Conservation (phyloP, 2,329 filamentous ascomycete species). For the Nemania abortiva region DNA sequence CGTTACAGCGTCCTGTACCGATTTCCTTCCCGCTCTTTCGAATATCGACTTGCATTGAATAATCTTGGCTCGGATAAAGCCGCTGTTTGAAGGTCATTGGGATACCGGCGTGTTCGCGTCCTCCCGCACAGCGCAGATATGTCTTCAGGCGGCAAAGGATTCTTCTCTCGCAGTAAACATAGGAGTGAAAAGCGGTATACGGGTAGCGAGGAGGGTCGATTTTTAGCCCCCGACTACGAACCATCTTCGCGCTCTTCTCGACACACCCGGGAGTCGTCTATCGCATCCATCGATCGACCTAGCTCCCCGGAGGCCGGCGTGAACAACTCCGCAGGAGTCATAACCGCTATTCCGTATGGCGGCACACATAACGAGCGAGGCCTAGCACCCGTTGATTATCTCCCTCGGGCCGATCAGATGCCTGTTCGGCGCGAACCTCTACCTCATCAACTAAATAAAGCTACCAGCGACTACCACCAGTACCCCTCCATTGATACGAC, state of each 20-base stretch:
- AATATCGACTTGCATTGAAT: conserved; percentile 36
- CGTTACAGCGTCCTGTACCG: conserved; percentile 20
- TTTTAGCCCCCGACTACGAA: conserved; percentile 69
- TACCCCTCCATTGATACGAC: conserved; percentile 80
- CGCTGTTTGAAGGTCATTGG: conserved; percentile 42
- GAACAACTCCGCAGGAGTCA: conserved; percentile 82
- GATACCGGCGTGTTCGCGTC: conserved; percentile 47
- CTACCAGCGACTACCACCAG: conserved; percentile 84
- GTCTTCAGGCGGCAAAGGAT: conserved; percentile 76
- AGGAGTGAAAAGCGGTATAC: conserved; percentile 74
- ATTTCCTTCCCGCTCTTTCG: conserved; percentile 30
- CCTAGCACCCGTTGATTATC: conserved; percentile 78
- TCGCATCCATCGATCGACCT: conserved; percentile 77
- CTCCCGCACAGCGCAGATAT: conserved; percentile 53
- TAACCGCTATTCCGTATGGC: conserved; percentile 91
- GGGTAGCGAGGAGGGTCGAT: conserved; percentile 69
- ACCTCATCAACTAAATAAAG: conserved; percentile 86
- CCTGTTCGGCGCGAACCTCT: conserved; percentile 76
- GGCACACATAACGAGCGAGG: conserved; percentile 74
- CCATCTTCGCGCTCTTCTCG: conserved; percentile 78
- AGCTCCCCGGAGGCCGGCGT: conserved; percentile 73
- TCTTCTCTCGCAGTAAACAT: conserved; percentile 92
- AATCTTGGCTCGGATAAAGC: conserved; percentile 33
- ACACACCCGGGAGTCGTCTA: conserved; percentile 79
- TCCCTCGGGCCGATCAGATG: conserved; percentile 74